Conservation (phyloP, 169 alveolate species). For the Cryptosporidium canis region DNA sequence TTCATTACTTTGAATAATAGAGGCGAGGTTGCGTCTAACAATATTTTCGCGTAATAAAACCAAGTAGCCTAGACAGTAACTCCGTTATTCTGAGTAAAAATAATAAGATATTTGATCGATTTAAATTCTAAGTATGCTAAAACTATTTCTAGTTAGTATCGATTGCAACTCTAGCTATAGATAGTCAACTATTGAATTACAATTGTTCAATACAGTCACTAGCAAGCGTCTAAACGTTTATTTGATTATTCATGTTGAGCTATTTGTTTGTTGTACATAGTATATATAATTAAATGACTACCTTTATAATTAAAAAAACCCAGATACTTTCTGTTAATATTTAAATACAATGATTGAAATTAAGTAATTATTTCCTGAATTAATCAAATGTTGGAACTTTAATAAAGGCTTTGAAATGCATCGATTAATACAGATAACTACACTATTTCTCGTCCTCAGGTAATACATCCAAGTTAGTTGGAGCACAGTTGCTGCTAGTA, state of each 20-base stretch:
- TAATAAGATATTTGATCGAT: constrained; percentile 6
- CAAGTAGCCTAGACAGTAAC: neutral
- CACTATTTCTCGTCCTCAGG: neutral
- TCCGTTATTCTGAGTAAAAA: neutral
- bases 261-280: no score
- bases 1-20: neutral
- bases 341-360: no score
- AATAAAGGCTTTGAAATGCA: neutral
- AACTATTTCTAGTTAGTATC: neutral
- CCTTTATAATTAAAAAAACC: no score
- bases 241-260: no score
- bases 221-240: no score
- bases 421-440: neutral
- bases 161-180: no score
- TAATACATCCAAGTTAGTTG: constrained; percentile 5
- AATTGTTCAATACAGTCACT: no score
- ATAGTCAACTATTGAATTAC: neutral
- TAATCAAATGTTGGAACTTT: no score
- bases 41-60: neutral
- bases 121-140: neutral
- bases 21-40: neutral
- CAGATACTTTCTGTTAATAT: no score
- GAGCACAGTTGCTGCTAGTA: neutral
- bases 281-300: no score
- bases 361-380: no score